These are phyloP conservation scores for Terana coerulea DNA, from an alignment of 768 basidiomycete genomes.

Conservation along the genomic window DNA sequence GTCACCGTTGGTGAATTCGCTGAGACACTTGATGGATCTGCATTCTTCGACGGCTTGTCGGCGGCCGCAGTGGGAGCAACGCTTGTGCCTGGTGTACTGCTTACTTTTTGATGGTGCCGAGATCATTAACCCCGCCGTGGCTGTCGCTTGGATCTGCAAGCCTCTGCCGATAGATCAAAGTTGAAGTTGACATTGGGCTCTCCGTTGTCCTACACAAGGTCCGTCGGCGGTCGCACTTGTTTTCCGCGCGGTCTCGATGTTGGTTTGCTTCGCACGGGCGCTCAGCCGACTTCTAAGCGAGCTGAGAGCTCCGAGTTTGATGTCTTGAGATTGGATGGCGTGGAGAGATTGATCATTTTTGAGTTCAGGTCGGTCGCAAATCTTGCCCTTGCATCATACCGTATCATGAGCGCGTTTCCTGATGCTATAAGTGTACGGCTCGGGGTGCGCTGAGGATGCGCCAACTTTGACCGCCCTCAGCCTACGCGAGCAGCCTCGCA, in stretches of 20 bases:
- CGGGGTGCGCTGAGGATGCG: too few species aligned
- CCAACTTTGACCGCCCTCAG: too few species aligned
- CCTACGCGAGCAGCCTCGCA: background rate
- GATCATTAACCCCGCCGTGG: too few species aligned
- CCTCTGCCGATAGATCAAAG: too few species aligned
- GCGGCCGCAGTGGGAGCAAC: background rate
- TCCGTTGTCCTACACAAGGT: background rate
- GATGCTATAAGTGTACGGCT: background rate
- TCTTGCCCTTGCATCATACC: background rate
- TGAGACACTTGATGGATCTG: background rate
- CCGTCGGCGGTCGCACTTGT: background rate
- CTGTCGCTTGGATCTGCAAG: too few species aligned
- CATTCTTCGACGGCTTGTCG: background rate
- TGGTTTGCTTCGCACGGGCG: too few species aligned
- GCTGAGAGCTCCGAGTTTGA: background rate
- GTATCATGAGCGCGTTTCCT: too few species aligned
- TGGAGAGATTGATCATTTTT: background rate
- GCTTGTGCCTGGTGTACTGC: background rate
- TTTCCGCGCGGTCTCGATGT: background rate
- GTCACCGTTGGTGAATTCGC: background rate
- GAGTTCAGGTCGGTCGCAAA: background rate
- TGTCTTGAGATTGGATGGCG: background rate
- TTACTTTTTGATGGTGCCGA: background rate
- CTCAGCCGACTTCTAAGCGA: too few species aligned
- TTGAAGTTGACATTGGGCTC: background rate